Base-by-base conservation (phyloP, 495 filamentous ascomycete species). In the Xylaria curta region DNA sequence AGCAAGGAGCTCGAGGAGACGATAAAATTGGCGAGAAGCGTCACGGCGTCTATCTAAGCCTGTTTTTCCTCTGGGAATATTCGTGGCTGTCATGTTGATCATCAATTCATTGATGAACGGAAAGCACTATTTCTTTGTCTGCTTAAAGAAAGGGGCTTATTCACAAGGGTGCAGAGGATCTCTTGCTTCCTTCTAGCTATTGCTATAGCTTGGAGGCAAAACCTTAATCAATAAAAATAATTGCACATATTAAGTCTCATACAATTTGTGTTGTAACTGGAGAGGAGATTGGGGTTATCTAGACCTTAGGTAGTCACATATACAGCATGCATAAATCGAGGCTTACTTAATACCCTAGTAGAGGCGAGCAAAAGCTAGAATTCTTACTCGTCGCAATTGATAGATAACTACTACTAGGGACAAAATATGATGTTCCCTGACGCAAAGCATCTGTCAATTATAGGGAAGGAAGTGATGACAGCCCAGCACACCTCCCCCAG, bases 281-380 rank as follows among this genome's bases (percentile, higher is more conserved):
- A 31, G 28, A 31, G 46, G 6, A 40, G n/a, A 53, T 21, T 12
- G 17, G 53, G 4, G 26, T 19, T 36, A 33, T 7, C 26, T n/a
- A 8, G 36, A 8, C 6, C 36, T 8, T 36, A 36, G 19, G 36
- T 9, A 28, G 5, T 19, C 42, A 66, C 2, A 42, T 38, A 28
- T 24, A 54, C n/a, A 28, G 24, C 28, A 42, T 40, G 66, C 33
- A 58, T 54, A 7, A 68, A 59, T 9, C 36, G 28, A 68, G 36
- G 66, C 53, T 54, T 68, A 68, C 51, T 58, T 58, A 58, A 68
- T 68, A 59, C 19, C 19, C n/a, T 1, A 17, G 7, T n/a, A 49
- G 4, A 19, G 65, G 2, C 21, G 10, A 21, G 21, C 9, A 26
- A 10, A 21, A 53, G 12, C 7, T 13, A 21, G 24, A 12, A 26